phyloP scores from a whole-genome alignment of 805 yeast genomes.

The Scheffersomyces amazonensis region DNA sequence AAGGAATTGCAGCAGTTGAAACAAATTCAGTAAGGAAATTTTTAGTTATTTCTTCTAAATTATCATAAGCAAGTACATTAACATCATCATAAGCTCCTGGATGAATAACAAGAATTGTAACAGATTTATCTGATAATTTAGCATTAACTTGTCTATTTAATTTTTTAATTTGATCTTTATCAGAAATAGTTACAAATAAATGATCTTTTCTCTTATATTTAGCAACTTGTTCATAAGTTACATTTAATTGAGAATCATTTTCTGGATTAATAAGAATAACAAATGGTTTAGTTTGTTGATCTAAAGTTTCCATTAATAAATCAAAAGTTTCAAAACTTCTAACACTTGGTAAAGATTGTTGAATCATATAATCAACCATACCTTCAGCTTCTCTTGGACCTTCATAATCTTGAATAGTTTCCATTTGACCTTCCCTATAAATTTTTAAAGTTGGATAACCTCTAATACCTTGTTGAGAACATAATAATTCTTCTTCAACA shows the following conservation, averaged over 20 bases:
- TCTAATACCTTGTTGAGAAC: conserved; percentile 62
- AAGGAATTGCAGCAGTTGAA: conserved; percentile 67
- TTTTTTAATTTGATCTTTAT: conserved; percentile 35
- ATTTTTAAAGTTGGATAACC: conserved; percentile 87
- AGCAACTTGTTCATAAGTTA: conserved; percentile 65
- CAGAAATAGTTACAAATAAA: conserved; percentile 49
- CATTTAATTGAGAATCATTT: conserved; percentile 33
- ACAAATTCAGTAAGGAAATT: conserved; percentile 47
- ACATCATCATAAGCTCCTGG: conserved; percentile 42
- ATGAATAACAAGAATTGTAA: conserved; percentile 47
- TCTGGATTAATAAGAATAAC: conserved; percentile 51
- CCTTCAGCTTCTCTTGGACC: conserved; percentile 85
- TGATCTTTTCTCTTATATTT: conserved; percentile 58
- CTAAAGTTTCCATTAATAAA: conserved; percentile 49
- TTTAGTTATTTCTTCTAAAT: conserved; percentile 18
- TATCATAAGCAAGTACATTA: conserved; percentile 41
- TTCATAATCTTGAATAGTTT: conserved; percentile 58
- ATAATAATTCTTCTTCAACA: conserved; percentile 70
- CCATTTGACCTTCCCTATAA: conserved; percentile 54
- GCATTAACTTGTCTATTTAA: conserved; percentile 29
- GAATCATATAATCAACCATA: conserved; percentile 74
- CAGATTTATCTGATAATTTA: conserved; percentile 23
- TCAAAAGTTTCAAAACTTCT: conserved; percentile 41
- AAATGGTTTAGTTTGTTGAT: conserved; percentile 48
- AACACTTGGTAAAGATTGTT: conserved; percentile 75